Conservation (phyloP, 1,284 basidiomycete species). For the Cutaneotrichosporon cutaneum region DNA sequence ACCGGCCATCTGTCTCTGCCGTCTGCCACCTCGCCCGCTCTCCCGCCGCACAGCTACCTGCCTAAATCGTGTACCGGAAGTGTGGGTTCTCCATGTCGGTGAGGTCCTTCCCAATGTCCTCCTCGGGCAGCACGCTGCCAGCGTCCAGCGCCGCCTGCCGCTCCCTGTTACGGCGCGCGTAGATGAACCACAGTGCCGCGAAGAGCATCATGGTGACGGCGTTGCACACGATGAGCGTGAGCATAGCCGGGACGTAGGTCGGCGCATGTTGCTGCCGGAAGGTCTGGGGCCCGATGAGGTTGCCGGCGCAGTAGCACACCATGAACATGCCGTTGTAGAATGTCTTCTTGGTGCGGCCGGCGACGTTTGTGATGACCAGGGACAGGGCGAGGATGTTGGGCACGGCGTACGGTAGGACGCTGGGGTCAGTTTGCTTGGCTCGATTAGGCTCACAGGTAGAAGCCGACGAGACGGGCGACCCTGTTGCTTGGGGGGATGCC, state of each 20-base stretch:
- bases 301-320: conserved; percentile 13
- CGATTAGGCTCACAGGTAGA: conserved; percentile 11
- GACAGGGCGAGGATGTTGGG: not conserved
- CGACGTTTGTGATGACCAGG: conserved; percentile 18
- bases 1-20: too few species aligned
- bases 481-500: not conserved
- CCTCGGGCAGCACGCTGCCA: not conserved
- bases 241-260: conserved; percentile 4
- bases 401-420: conserved; percentile 4
- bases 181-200: not conserved
- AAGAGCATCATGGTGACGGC: not conserved
- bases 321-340: conserved; percentile 23
- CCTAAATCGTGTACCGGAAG: conserved; percentile 12
- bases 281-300: conserved; percentile 20
- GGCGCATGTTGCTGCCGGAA: conserved; percentile 15
- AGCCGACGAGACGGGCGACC: conserved; percentile 11
- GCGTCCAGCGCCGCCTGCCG: not conserved
- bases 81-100: conserved; percentile 15
- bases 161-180: not conserved
- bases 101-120: not conserved
- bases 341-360: conserved; percentile 32
- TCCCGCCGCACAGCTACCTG: too few species aligned
- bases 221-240: conserved; percentile 9
- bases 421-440: not conserved
- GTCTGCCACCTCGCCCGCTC: too few species aligned